Evolutionary conservation across 179 eudicot genomes (phyloP).

Genomic region (Patellifolia procumbens): DNA sequence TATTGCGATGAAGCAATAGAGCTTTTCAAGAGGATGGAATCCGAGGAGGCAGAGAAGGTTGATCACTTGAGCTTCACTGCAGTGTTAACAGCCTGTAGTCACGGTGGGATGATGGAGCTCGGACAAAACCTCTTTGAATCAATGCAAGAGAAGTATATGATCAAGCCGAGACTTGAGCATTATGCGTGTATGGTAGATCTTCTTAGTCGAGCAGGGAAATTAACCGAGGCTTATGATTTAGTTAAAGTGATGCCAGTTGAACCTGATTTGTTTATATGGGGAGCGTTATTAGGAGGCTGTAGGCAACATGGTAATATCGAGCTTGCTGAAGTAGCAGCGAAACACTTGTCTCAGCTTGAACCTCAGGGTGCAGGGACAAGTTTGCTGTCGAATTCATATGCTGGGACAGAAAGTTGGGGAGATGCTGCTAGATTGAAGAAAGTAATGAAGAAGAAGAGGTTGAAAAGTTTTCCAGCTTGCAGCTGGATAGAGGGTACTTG

Average conservation of each 20-base stretch:
- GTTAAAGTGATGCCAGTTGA: slow-evolving; percentile 58
- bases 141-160: slow-evolving; percentile 56
- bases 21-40: slow-evolving; percentile 57
- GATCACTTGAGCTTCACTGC: slow-evolving; percentile 82
- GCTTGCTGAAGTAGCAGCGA: slow-evolving; percentile 68
- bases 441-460: slow-evolving; percentile 51
- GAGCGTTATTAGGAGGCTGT: slow-evolving; percentile 83
- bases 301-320: slow-evolving; percentile 59
- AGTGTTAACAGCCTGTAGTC: slow-evolving; percentile 75
- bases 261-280: slow-evolving; percentile 80
- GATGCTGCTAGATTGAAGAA: slow-evolving; percentile 54
- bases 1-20: slow-evolving; percentile 61
- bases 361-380: slow-evolving; percentile 66
- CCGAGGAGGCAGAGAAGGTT: slow-evolving; percentile 39
- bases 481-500: slow-evolving; percentile 66
- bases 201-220: slow-evolving; percentile 64
- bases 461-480: slow-evolving; percentile 48
- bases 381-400: slow-evolving; percentile 64
- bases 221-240: slow-evolving; percentile 59
- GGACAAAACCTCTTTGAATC: slow-evolving; percentile 51
- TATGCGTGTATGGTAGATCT: slow-evolving; percentile 85
- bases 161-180: slow-evolving; percentile 71
- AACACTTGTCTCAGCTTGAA: slow-evolving; percentile 59
- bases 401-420: slow-evolving; percentile 58
- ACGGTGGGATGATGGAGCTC: slow-evolving; percentile 56